A percentile compares a stretch with the other conserved stretches of the same genome.
Conservation (phyloP, 257 asterid genomes). For the Solanum appendiculatum region DNA sequence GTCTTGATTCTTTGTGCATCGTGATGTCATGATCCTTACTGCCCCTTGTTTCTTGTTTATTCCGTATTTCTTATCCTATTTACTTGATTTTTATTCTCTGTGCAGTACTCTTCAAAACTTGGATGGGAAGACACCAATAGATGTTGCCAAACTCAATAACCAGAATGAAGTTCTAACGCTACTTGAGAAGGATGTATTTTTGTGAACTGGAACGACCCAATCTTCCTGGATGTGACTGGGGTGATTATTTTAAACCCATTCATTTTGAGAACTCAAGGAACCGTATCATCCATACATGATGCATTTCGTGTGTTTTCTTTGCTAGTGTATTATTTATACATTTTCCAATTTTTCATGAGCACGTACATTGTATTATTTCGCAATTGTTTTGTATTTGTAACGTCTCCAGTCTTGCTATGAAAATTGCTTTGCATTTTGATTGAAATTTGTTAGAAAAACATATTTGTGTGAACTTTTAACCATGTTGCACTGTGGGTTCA, state of each 20-base stretch:
- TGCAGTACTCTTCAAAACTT: constrained; percentile 90
- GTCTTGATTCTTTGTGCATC: constrained; percentile 6
- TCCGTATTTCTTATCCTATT: background rate
- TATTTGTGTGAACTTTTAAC: background rate
- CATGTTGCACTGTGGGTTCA: background rate
- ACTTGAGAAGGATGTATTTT: constrained; percentile 97
- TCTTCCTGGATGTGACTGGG: background rate
- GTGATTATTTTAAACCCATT: background rate
- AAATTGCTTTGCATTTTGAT: background rate
- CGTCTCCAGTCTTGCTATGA: background rate
- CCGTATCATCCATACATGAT: background rate
- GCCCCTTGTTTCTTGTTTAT: background rate
- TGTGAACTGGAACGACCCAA: constrained; percentile 14
- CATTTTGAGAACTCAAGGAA: background rate
- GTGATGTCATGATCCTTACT: background rate
- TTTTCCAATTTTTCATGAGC: background rate
- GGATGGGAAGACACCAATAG: constrained; percentile 96
- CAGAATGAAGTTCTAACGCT: constrained; percentile 74
- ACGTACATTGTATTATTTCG: background rate
- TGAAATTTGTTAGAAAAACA: background rate
- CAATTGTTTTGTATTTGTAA: background rate
- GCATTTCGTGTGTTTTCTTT: background rate
- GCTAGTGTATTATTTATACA: background rate
- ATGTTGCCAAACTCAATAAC: constrained; percentile 85
- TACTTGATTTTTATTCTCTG: background rate